Evolutionary conservation across 768 basidiomycete genomes (phyloP), one percentile per base, ranked within the genome.

Genomic region (Lentinula aciculospora): DNA sequence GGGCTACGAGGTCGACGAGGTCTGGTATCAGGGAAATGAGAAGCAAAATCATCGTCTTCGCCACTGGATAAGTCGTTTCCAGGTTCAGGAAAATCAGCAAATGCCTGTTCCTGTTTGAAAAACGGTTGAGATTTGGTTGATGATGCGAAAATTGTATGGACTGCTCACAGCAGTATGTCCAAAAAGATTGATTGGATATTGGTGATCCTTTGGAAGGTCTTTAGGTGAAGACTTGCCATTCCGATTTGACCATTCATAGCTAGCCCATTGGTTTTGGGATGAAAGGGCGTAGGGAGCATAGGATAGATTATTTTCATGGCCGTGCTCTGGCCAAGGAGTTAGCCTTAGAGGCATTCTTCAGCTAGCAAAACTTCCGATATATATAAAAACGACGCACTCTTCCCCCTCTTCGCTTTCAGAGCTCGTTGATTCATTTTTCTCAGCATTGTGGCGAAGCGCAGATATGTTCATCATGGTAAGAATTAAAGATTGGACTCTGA

Each of bases 381-480:
- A 25, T 17, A 31, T 9, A 15, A 19, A n/a, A 19, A 42, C 7
- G 19, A 56, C 54, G 4, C 36, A 40, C 54, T 56, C 54, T 53
- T 53, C 51, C 31, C 47, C 47, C 27, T 57, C 56, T 19, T 57
- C 56, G 56, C 45, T 57, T 32, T 57, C 56, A 15, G 45, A 47
- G 21, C 44, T 45, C 10, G n/a, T 17, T 19, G 39, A 6, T 12
- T 44, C 39, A 7, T 25, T 46, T n/a, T 36, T 21, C 27, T 42
- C 36, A 27, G 56, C 36, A 39, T 57, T 57, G 28, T 57, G 56
- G 27, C 56, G 44, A 39, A 57, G 28, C 13, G 56, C 56, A 28
- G 56, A 57, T 27, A 57, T 48, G 25, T 57, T 47, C 56, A 57
- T 57, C 56, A 57, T 48, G 56, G 44, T 37, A 31, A 13, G 45